Conservation (phyloP, 78 protist species). For the Dictyostelium purpureum region DNA sequence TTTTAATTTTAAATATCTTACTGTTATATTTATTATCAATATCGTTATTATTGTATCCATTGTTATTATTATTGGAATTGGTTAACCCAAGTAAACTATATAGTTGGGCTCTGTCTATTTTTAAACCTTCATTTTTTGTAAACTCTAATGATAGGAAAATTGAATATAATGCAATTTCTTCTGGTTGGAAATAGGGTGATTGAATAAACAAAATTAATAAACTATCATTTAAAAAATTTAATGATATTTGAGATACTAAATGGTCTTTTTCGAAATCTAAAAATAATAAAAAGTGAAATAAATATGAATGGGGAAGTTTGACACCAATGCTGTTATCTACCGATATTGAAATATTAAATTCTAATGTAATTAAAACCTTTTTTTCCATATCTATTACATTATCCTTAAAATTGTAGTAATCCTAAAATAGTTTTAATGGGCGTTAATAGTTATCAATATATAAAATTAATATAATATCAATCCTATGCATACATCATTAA, state of each 20-base stretch:
- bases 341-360: not conserved
- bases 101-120: not conserved
- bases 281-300: not conserved
- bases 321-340: not conserved
- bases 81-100: not conserved
- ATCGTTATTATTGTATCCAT: not conserved
- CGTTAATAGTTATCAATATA: not conserved
- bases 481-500: not conserved
- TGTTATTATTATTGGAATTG: not conserved
- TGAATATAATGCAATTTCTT: not conserved
- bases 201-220: not conserved
- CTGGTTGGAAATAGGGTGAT: not conserved
- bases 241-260: not conserved
- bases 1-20: not conserved
- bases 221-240: not conserved
- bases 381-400: not conserved
- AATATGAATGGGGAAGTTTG: not conserved
- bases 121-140: not conserved
- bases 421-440: not conserved
- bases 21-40: not conserved
- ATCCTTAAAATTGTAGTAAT: constrained; percentile 10
- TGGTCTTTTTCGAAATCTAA: not conserved
- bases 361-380: not conserved
- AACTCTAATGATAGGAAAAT: not conserved
- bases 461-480: not conserved